These are phyloP conservation scores for Bothriochloa decipiens DNA, from an alignment of 176 grass and related monocot species.

Conservation along the genomic window DNA sequence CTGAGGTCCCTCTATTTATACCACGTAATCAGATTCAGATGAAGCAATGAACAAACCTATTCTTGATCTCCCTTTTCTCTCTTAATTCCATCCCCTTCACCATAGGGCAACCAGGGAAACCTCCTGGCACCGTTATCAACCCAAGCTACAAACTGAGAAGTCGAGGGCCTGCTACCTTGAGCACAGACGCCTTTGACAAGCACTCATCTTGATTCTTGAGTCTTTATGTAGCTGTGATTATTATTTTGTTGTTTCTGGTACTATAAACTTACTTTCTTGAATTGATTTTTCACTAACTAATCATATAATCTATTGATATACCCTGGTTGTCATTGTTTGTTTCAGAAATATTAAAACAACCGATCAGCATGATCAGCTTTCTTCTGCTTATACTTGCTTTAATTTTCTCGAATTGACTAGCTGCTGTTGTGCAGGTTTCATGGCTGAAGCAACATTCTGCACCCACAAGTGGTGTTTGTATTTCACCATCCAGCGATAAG, in stretches of 20 bases:
- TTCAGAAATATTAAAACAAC: constrained; percentile 16
- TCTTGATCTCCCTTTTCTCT: too few species aligned
- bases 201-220: background rate
- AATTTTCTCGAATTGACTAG: constrained; percentile 22
- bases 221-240: constrained; percentile 2
- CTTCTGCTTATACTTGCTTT: constrained; percentile 16
- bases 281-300: constrained; percentile 24
- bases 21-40: too few species aligned
- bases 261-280: constrained; percentile 15
- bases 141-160: too few species aligned
- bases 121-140: too few species aligned
- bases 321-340: constrained; percentile 36
- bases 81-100: too few species aligned
- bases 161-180: too few species aligned
- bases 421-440: constrained; percentile 56
- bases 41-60: too few species aligned
- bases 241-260: background rate
- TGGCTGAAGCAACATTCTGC: constrained; percentile 99
- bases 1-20: too few species aligned
- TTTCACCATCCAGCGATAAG: constrained; percentile 95
- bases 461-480: constrained; percentile 89
- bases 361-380: constrained; percentile 21
- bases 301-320: constrained; percentile 1
- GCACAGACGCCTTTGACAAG: too few species aligned
- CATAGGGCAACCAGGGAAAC: too few species aligned